Evolutionary conservation across 805 yeast species (phyloP), one percentile per base, ranked within the genome.

Genomic region (Maudiozyma pseudohumilis): DNA sequence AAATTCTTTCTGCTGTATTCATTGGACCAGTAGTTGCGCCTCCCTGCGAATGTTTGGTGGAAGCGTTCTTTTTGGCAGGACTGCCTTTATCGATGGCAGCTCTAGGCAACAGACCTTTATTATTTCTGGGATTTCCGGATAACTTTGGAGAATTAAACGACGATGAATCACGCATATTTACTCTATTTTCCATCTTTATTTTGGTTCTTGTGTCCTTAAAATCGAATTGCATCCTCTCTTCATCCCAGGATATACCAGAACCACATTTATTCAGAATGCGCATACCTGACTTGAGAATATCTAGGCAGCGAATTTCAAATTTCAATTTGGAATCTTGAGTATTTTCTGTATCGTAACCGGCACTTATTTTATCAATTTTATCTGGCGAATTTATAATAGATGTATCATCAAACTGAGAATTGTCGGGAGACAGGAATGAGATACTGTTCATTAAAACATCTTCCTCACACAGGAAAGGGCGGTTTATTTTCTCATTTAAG

Each of bases 381-480:
- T 53, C 46, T 5, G 39, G 36, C 34, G 37, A 40, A 3, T 32
- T 21, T 23, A 44, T 45, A 6, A 52, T 44, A 4, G 40, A 43
- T 1, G 40, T 15, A 48, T 80, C 87, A 44, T 77, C 65, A 46
- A 79, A 80, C 51, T 80, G 88, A 36, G 66, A 68, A 39, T 80
- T 64, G 36, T 67, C 69, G 44, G 63, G 68, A 18, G 69, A 69
- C 13, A 81, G 62, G 4, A 80, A 70, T 21, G 65, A 60, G 48
- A 76, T 79, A 43, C 78, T 87, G 41, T 72, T 74, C 45, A 76
- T 61, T 17, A 65, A 57, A 11, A 79, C 74, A 59, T 81, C 92
- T 49, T 82, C 89, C 32, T 64, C 58, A 50, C 79, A 80, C 38
- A 70, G 71, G 39, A 75, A 70, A 2, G 54, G 48, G 54, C 89